Evolutionary conservation across 2,329 filamentous ascomycete species (phyloP), one percentile per base, ranked within the genome.

Genomic region (Didymella pinodella): DNA sequence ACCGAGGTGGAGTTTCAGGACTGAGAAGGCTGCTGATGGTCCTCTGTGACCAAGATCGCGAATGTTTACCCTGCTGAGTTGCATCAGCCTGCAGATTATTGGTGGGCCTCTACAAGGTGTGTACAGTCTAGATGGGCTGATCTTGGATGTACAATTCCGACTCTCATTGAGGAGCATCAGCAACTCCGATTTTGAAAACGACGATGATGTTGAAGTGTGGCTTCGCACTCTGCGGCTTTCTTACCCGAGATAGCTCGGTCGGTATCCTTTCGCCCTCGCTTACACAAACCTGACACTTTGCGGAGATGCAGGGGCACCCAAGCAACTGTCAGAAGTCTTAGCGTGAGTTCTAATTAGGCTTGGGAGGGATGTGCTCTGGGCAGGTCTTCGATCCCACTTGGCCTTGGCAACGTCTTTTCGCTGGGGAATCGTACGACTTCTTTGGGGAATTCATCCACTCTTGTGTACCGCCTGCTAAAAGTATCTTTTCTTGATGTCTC

Each of bases 381-480:
- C 48, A 49, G 28, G 41, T 51, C 47, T 52, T 52, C 32, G 31
- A 49, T 26, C 34, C 40, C 22, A 51, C 22, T 38, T 38, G 18
- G 32, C 28, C 65, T 69, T 66, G 65, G 66, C 65, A 57, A 36
- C 49, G 47, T 45, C 49, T 48, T 53, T 57, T 54, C 59, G 59
- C 36, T 59, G 54, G 53, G 57, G 44, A 25, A 49, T 56, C 48
- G 45, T 56, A 59, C 48, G 51, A 51, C 47, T 48, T 50, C 14
- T 28, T 38, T 28, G n/a, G 40, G 25, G 32, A 18, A 12, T 41
- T 54, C 59, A 32, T 55, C 46, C 48, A 53, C 52, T 32, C 32
- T 25, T 43, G n/a, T 44, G 43, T 60, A 60, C 55, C 48, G 59
- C 57, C 54, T 52, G 54, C 62, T 59, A 60, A 55, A 51, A 58